Base-by-base conservation (phyloP, 164 flowering plant genomes). In the Malania oleifera region DNA sequence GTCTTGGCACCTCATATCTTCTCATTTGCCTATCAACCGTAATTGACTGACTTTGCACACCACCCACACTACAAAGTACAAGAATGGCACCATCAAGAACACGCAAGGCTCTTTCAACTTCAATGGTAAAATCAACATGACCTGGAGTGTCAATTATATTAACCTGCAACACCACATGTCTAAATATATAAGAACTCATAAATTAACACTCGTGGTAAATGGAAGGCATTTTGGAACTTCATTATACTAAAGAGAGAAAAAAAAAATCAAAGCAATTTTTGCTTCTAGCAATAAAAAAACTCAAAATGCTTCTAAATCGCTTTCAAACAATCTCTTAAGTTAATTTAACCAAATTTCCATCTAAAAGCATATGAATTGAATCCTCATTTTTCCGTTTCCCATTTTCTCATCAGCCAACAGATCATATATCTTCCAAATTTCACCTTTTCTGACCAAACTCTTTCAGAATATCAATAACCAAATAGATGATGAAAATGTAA, bases 61-160 rank as follows among this genome's bases (percentile, higher is more conserved):
- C 99, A 67, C 99, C 99, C 67, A 95, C 99, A 74, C 99, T 91
- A 71, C 99, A 95, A 28, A 95, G 91, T 27, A 95, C 97, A 60
- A 95, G 97, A 62, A 95, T 84, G 58, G 99, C 99, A 62, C 99
- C 99, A 71, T 95, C 99, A 67, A 95, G 92, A 28, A 95, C 97
- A 66, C 99, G 93, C 77, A 95, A 77, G 54, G 99, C 99, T 68
- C 99, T 85, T 76, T 95, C 99, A 35, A 95, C 99, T 77, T 95
- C 99, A 75, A 95, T 91, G 4, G 99, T 95, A 70, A 95, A 95
- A 70, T 95, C 99, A 29, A 95, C 99, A 49, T 95, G 99, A 34
- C 99, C 97, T 14, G 99, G 99, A 1, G 99, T 95, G 71, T 95
- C 99, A 72, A 95, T 95, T 60, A 93, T 93, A 61, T 93, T 93